These are phyloP conservation scores for Zygnema cylindricum DNA, from an alignment of 139 green algal species.

Conservation along the genomic window DNA sequence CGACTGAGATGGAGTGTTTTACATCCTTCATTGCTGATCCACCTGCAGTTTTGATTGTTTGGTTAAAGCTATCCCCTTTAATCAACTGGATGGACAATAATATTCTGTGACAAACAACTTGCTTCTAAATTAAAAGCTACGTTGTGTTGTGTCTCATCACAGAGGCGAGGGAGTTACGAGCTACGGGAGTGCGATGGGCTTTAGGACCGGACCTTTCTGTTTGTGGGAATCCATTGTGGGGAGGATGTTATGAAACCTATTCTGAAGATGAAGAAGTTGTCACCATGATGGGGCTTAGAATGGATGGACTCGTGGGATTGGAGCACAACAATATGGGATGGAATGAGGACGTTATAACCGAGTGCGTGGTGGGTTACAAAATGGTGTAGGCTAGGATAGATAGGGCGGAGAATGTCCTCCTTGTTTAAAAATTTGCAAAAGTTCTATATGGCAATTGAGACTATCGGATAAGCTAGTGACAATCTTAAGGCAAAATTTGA, in stretches of 20 bases:
- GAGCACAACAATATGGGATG: not conserved
- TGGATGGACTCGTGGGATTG: constrained; percentile 1
- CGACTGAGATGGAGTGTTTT: too few species aligned
- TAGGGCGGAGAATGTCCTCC: too few species aligned
- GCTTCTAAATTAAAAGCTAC: too few species aligned
- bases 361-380: not conserved
- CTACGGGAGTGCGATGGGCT: constrained; percentile 11
- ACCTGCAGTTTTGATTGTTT: too few species aligned
- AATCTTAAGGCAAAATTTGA: too few species aligned
- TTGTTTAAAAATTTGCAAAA: too few species aligned
- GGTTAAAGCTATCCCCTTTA: too few species aligned
- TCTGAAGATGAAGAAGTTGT: not conserved
- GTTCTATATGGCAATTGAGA: too few species aligned
- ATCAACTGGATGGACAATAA: too few species aligned
- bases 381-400: not conserved
- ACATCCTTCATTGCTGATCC: too few species aligned
- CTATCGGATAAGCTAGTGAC: too few species aligned
- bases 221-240: constrained; percentile 1
- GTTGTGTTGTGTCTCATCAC: not conserved
- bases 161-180: constrained; percentile 14
- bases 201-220: constrained; percentile 15
- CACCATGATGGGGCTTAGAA: not conserved
- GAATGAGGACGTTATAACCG: not conserved
- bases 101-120: too few species aligned
- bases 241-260: constrained; percentile 19